A percentile compares a stretch with the other conserved stretches of the same genome.
These are phyloP conservation scores for Crinitomyces ghanaensis DNA, from an alignment of 805 yeast species.

Conservation along the genomic window DNA sequence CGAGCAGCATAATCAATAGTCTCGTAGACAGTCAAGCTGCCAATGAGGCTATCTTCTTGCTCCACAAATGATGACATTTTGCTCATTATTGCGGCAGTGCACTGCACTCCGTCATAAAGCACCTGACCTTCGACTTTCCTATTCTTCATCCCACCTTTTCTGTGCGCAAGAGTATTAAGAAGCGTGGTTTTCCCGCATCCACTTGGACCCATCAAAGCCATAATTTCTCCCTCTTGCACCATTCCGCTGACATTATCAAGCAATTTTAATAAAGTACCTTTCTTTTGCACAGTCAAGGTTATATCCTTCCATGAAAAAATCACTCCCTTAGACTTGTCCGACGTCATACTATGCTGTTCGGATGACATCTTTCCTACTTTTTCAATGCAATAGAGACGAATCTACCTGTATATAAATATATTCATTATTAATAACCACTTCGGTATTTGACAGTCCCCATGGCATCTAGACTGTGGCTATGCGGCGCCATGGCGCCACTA, in stretches of 20 bases:
- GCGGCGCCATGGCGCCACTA: too few relatives aligned
- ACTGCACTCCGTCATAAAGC: slow-evolving; percentile 50
- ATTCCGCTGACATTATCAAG: slow-evolving; percentile 62
- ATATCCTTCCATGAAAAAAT: slow-evolving; percentile 73
- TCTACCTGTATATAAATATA: too few relatives aligned
- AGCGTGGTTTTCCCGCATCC: slow-evolving; percentile 78
- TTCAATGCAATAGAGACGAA: too few relatives aligned
- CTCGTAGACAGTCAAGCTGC: slow-evolving; percentile 59
- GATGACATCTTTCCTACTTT: too few relatives aligned
- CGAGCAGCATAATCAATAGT: slow-evolving; percentile 57
- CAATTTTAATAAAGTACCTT: slow-evolving; percentile 41
- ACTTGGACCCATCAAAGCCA: slow-evolving; percentile 68
- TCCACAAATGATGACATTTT: too few relatives aligned
- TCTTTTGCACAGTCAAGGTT: slow-evolving; percentile 53
- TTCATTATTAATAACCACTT: too few relatives aligned
- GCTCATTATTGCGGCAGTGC: slow-evolving; percentile 57
- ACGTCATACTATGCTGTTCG: too few relatives aligned
- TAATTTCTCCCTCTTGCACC: slow-evolving; percentile 73
- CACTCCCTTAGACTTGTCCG: too few relatives aligned
- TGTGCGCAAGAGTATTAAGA: slow-evolving; percentile 56
- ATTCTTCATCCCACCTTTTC: slow-evolving; percentile 62
- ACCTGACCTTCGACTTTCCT: slow-evolving; percentile 53
- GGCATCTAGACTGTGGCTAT: too few relatives aligned
- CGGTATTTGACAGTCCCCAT: too few relatives aligned
- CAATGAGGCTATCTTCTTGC: slow-evolving; percentile 63